These are phyloP conservation scores for Hypoxylon sp. DNA, from an alignment of 2,329 filamentous ascomycete species.

Conservation along the genomic window DNA sequence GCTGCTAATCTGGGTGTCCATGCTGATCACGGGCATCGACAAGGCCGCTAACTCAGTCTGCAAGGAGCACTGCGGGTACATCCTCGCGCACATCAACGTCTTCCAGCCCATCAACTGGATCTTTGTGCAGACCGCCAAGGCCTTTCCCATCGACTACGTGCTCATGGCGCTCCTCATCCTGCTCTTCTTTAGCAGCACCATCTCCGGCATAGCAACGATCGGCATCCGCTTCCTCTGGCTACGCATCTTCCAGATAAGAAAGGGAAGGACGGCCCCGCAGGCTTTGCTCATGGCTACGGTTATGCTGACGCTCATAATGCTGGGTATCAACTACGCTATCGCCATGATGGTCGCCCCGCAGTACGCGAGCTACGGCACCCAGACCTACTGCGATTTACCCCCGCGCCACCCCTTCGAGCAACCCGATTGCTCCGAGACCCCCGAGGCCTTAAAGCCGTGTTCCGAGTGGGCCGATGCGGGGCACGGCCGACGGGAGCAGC, in stretches of 20 bases:
- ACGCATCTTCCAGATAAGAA: slow-evolving; percentile 89
- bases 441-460: slow-evolving; percentile 82
- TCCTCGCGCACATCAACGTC: slow-evolving; percentile 86
- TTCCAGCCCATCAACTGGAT: slow-evolving; percentile 97
- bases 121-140: slow-evolving; percentile 81
- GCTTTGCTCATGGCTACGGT: slow-evolving; percentile 92
- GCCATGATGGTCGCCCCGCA: slow-evolving; percentile 96
- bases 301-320: slow-evolving; percentile 87
- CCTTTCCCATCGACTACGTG: slow-evolving; percentile 93
- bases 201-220: slow-evolving; percentile 86
- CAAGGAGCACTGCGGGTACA: slow-evolving; percentile 90
- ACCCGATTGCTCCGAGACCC: slow-evolving; percentile 80
- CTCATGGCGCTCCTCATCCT: slow-evolving; percentile 87
- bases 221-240: slow-evolving; percentile 98
- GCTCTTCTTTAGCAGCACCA: slow-evolving; percentile 88
- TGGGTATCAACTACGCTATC: slow-evolving; percentile 93
- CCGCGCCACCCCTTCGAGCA: slow-evolving; percentile 72
- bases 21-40: slow-evolving; percentile 96
- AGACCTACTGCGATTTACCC: slow-evolving; percentile 88
- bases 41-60: slow-evolving; percentile 96
- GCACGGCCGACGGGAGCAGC: slow-evolving; percentile 64
- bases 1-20: slow-evolving; percentile 85
- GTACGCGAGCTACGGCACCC: slow-evolving; percentile 93
- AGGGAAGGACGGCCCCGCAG: slow-evolving; percentile 90
- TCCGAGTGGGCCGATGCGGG: slow-evolving; percentile 74